These are phyloP conservation scores for Spergularia azorica DNA, from an alignment of 179 eudicot species.

Conservation along the genomic window DNA sequence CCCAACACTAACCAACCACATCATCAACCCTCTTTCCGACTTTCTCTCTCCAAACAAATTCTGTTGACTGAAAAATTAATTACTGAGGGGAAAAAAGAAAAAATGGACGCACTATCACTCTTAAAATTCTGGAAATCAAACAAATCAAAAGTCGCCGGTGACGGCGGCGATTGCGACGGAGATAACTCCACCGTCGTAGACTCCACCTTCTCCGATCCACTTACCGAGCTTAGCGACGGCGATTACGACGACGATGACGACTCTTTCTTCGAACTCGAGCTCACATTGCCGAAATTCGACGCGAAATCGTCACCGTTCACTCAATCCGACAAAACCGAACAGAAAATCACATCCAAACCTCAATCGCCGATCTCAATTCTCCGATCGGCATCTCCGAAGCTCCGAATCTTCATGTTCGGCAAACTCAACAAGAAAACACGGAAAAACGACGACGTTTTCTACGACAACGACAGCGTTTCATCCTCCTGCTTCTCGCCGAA, in stretches of 20 bases:
- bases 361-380: conserved; percentile 59
- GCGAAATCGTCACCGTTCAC: conserved; percentile 17
- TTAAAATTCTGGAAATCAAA: conserved; percentile 45
- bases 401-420: conserved; percentile 51
- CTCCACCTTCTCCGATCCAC: conserved; percentile 23
- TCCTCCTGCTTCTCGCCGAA: conserved; percentile 19
- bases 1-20: neutral
- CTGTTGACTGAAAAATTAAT: neutral
- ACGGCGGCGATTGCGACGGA: conserved; percentile 22
- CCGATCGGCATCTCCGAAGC: conserved; percentile 47
- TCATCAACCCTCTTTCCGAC: conserved; percentile 2
- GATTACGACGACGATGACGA: conserved; percentile 62
- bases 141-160: conserved; percentile 29
- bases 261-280: conserved; percentile 63
- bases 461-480: conserved; percentile 28
- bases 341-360: conserved; percentile 31
- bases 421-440: conserved; percentile 36
- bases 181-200: conserved; percentile 19
- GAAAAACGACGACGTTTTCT: conserved; percentile 18
- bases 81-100: neutral
- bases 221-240: conserved; percentile 24
- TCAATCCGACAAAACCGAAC: conserved; percentile 4
- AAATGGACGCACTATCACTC: conserved; percentile 30
- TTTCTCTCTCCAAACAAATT: neutral
- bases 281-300: conserved; percentile 38